Percentiles rank a stretch among this genome's conserved stretches.
Evolutionary conservation across 768 basidiomycete genomes (phyloP).

Genomic region (Crassisporium funariophilum): DNA sequence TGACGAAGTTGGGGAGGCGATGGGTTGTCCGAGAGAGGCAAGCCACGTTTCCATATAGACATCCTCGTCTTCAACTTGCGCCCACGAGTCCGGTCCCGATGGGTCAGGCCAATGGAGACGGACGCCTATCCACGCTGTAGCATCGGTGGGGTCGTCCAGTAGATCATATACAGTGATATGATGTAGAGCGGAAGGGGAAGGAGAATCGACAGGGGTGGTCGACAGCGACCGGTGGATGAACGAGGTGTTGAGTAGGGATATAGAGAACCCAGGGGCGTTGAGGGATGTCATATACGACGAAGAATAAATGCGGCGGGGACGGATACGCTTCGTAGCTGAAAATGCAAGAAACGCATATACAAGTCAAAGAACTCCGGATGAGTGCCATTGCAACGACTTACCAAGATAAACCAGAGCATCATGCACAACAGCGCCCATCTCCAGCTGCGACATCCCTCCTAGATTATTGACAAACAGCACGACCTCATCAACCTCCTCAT

Average conservation of each 20-base stretch:
- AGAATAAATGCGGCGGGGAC: constrained; percentile 44
- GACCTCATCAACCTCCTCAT: constrained; percentile 46
- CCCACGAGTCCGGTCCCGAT: not conserved
- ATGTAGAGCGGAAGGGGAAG: not conserved
- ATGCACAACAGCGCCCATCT: constrained; percentile 52
- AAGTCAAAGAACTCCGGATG: not conserved
- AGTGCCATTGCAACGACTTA: constrained; percentile 25
- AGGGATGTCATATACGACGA: constrained; percentile 61
- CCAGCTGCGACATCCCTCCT: constrained; percentile 52
- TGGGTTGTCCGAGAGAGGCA: too few species aligned
- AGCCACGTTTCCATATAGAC: too few species aligned
- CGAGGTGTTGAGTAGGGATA: constrained; percentile 53
- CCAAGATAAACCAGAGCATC: constrained; percentile 45
- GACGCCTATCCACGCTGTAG: constrained; percentile 41
- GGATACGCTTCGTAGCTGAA: constrained; percentile 31
- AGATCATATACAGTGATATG: constrained; percentile 30
- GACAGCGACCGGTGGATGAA: constrained; percentile 21
- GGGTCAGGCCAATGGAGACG: constrained; percentile 29
- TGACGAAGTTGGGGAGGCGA: too few species aligned
- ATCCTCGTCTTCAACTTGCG: not conserved
- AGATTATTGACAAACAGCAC: constrained; percentile 59
- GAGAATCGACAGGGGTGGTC: not conserved
- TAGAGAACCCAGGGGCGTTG: constrained; percentile 61
- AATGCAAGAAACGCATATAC: not conserved
- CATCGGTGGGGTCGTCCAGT: constrained; percentile 46